These are phyloP conservation scores for Crithidia fasciculata DNA, from an alignment of 208 protist species.

Conservation along the genomic window DNA sequence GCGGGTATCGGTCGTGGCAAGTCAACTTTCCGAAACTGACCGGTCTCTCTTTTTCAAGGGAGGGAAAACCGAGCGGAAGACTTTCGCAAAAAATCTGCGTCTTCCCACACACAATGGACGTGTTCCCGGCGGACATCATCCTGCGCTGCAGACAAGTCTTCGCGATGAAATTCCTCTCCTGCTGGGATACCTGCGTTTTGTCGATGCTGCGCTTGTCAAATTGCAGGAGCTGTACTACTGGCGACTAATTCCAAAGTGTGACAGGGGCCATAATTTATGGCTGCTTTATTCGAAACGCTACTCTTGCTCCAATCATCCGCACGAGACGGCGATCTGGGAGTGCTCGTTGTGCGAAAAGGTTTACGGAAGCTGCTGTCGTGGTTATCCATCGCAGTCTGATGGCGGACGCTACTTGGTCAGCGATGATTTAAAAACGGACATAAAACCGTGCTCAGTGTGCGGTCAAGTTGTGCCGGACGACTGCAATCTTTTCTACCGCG, in stretches of 20 bases:
- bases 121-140: constrained; percentile 38
- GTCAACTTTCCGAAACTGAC: constrained; percentile 31
- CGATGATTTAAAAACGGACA: neutral
- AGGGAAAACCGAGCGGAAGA: constrained; percentile 12
- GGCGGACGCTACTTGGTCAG: constrained; percentile 29
- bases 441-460: constrained; percentile 34
- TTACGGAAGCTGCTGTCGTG: constrained; percentile 77
- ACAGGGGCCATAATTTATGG: constrained; percentile 67
- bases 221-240: constrained; percentile 56
- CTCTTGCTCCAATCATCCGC: constrained; percentile 60
- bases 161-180: constrained; percentile 77
- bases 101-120: constrained; percentile 51
- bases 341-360: constrained; percentile 76
- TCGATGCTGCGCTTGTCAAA: constrained; percentile 56
- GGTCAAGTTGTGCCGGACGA: constrained; percentile 45
- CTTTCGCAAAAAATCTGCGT: constrained; percentile 21
- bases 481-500: constrained; percentile 21
- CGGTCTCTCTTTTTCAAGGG: constrained; percentile 51
- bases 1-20: neutral
- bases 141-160: constrained; percentile 31
- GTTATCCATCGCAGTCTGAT: constrained; percentile 39
- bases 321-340: constrained; percentile 74
- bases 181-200: constrained; percentile 42
- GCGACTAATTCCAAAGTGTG: constrained; percentile 68
- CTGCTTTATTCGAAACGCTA: constrained; percentile 59